Evolutionary conservation across 2,329 filamentous ascomycete species (phyloP).

Genomic region (Alternaria arbusti): DNA sequence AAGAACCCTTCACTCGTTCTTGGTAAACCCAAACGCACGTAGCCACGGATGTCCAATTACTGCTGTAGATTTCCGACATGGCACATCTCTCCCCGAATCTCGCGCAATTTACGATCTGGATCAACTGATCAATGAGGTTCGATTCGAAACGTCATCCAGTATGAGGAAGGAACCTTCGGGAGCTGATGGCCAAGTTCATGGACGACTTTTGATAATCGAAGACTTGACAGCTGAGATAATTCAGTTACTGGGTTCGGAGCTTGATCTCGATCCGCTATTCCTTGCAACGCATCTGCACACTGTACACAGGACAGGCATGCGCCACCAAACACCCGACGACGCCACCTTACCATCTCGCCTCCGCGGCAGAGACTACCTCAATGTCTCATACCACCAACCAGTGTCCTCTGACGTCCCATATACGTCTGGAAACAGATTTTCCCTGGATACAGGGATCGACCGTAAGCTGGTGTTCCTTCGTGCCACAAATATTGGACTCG

Average conservation of each 20-base stretch:
- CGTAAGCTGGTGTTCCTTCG: too few species aligned
- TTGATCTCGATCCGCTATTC: conserved; percentile 54
- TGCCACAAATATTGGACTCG: too few species aligned
- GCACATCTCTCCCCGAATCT: background rate
- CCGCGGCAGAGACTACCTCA: conserved; percentile 4
- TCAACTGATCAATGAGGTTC: background rate
- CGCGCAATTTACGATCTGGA: background rate
- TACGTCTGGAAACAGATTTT: too few species aligned
- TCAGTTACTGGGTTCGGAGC: conserved; percentile 47
- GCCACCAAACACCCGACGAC: conserved; percentile 13
- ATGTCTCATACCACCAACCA: conserved; percentile 21
- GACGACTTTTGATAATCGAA: conserved; percentile 46
- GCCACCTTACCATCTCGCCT: conserved; percentile 23
- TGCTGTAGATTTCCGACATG: background rate
- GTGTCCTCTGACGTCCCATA: too few species aligned
- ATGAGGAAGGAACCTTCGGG: too few species aligned
- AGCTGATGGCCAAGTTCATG: background rate
- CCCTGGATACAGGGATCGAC: too few species aligned
- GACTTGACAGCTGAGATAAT: conserved; percentile 53
- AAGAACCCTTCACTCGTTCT: background rate
- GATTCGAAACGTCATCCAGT: background rate
- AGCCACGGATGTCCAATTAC: background rate
- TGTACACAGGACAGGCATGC: conserved; percentile 6
- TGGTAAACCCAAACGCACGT: background rate
- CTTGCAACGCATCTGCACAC: conserved; percentile 51